Evolutionary conservation across 208 protist species (phyloP), one percentile per base, ranked within the genome.

Genomic region (Trypanosoma mega): DNA sequence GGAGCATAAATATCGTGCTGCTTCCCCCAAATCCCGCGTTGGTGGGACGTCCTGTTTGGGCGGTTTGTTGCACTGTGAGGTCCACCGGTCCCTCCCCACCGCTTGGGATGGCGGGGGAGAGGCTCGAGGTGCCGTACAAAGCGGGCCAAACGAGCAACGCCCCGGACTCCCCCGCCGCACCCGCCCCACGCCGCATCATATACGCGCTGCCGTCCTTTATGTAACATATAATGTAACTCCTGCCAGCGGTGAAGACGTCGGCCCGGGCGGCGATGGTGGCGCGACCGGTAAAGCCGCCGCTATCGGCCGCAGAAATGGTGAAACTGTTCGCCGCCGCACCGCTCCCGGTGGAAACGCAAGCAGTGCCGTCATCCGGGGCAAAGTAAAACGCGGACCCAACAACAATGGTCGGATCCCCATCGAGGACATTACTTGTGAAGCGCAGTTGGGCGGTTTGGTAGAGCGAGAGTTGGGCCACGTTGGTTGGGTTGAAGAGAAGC

Each of bases 161-260:
- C 3, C 50, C 53, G 2, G 51, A 67, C 24, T 29, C 48, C 59
- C 0, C 20, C 5, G n/a, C n/a, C 3, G 53, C 8, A n/a, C 60
- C 37, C 41, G 36, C 48, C 26, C 50, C 48, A 12, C 81, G 80
- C 29, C 33, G 60, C n/a, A 92, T 48, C 12, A 82, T 24, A 14
- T 69, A 76, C 21, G 78, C 76, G 1, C 6, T 27, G 11, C 39
- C 31, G 55, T 64, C 47, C 52, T 55, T 45, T 21, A 92, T 48
- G 74, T 93, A 96, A 64, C 90, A 96, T 12, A 80, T 54, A 21
- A 78, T 64, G 66, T 94, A 94, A n/a, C 43, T 66, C 14, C 31
- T 63, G 1, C 72, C 81, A 0, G 68, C 74, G 14, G 68, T 68
- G 53, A 94, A 93, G 50, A 76, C 48, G 11, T 20, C 79, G 11